These are phyloP conservation scores for Fusarium anthophilum DNA, from an alignment of 2,329 filamentous ascomycete species.

Conservation along the genomic window DNA sequence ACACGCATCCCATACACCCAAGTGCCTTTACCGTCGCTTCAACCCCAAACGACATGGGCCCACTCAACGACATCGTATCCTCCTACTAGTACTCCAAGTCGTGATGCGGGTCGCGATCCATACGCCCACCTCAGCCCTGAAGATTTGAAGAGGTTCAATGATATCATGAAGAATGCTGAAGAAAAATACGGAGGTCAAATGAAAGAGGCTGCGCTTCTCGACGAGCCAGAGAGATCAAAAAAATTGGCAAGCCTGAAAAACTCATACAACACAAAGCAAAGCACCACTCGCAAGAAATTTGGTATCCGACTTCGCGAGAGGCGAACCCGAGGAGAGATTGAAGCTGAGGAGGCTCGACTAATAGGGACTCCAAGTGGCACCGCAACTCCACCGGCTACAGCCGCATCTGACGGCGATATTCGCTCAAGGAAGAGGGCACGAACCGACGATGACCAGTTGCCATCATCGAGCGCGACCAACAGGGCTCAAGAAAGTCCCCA, in stretches of 20 bases:
- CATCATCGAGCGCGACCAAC: neutral
- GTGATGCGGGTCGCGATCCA: conserved; percentile 53
- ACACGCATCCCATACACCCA: neutral
- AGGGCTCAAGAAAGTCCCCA: conserved; percentile 27
- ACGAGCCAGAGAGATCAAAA: conserved; percentile 47
- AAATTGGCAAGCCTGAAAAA: conserved; percentile 58
- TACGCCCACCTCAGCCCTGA: conserved; percentile 56
- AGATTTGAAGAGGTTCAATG: conserved; percentile 38
- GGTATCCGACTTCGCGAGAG: conserved; percentile 64
- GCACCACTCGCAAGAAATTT: conserved; percentile 65
- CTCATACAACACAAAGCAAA: conserved; percentile 65
- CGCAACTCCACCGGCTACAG: conserved; percentile 12
- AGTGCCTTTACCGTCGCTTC: neutral
- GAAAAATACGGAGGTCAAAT: conserved; percentile 54
- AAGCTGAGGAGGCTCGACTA: conserved; percentile 54
- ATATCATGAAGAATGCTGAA: conserved; percentile 45
- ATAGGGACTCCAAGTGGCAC: conserved; percentile 29
- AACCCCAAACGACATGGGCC: conserved; percentile 2
- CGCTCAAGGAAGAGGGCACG: conserved; percentile 41
- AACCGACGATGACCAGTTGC: conserved; percentile 11
- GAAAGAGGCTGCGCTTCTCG: conserved; percentile 52
- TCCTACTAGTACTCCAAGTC: conserved; percentile 23
- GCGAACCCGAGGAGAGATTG: conserved; percentile 58
- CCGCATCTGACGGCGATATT: conserved; percentile 4
- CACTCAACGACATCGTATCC: neutral